Evolutionary conservation across 2,329 filamentous ascomycete genomes (phyloP), one percentile per base, ranked within the genome.

Genomic region (Fusarium proliferatum): DNA sequence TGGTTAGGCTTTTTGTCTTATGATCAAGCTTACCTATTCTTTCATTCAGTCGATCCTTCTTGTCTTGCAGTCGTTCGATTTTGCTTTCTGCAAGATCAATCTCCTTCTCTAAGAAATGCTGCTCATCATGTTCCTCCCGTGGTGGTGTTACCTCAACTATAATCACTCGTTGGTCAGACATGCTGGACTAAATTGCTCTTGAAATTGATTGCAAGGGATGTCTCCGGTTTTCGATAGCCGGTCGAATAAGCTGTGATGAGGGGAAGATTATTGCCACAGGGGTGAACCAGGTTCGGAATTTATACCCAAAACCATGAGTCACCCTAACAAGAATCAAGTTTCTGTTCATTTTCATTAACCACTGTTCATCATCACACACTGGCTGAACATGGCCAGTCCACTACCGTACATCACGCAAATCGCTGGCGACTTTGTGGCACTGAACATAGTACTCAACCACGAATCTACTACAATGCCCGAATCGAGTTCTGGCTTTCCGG

Each of bases 291-390:
- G 21, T 12, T 34, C n/a, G 9, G 10, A 6, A 34, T 34, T 52
- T 52, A 17, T 52, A 36, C 30, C 11, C 6, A 10, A 17, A 34
- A 4, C 3, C 11, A 19, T 30, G 10, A 30, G 30, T 30, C 30
- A 30, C 30, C 30, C 30, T 3, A 11, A 30, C 30, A 30, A 30
- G 30, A 11, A 30, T 1, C 30, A 30, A 11, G 30, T 30, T 30
- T 30, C n/a, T 36, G 48, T 52, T 36, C 48, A 15, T 26, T 15
- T 7, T 3, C 8, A 7, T 12, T 36, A 4, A 5, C 13, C 12
- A 15, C 9, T 52, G 9, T 23, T 16, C 16, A 36, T 1, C 1
- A 5, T 34, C 16, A 16, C 16, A 4, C 6, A 4, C 6, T 0
- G 8, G 8, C n/a, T 6, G 30, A 15, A 34, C 16, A 52, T 52